Conservation (phyloP, 2,329 filamentous ascomycete species). For the Nothopassalora personata region DNA sequence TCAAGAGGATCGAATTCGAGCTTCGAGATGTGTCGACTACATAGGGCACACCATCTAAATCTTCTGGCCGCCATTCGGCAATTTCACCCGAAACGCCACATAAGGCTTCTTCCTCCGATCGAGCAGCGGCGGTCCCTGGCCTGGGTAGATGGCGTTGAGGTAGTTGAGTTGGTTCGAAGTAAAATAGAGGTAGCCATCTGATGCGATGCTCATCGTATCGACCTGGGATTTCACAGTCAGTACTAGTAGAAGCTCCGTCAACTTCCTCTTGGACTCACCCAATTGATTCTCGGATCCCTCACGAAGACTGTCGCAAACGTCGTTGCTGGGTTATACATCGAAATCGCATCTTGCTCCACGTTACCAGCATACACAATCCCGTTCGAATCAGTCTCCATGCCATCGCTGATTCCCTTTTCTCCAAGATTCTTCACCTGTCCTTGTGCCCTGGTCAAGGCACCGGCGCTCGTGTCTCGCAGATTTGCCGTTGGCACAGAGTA, state of each 20-base stretch:
- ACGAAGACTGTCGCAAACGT: slow-evolving; percentile 39
- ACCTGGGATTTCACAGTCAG: background rate
- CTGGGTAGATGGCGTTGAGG: slow-evolving; percentile 17
- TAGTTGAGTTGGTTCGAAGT: slow-evolving; percentile 27
- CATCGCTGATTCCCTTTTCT: slow-evolving; percentile 46
- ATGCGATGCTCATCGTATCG: slow-evolving; percentile 36
- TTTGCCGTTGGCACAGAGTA: slow-evolving; percentile 40
- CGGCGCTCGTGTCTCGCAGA: slow-evolving; percentile 26
- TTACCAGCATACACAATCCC: slow-evolving; percentile 44
- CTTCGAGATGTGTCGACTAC: background rate
- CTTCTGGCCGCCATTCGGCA: slow-evolving; percentile 15
- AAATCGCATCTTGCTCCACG: slow-evolving; percentile 44
- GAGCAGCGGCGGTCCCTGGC: slow-evolving; percentile 13
- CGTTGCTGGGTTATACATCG: slow-evolving; percentile 41
- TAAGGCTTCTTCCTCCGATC: slow-evolving; percentile 18
- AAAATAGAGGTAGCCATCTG: slow-evolving; percentile 47
- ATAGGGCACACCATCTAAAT: background rate
- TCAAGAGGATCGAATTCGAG: too few relatives aligned
- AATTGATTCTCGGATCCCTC: slow-evolving; percentile 44
- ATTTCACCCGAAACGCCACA: slow-evolving; percentile 16
- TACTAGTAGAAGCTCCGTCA: background rate
- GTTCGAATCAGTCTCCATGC: slow-evolving; percentile 47
- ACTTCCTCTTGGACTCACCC: slow-evolving; percentile 29
- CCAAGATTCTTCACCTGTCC: slow-evolving; percentile 39
- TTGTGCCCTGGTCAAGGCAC: slow-evolving; percentile 39